Percentiles rank a stretch among this genome's conserved stretches.
phyloP scores from a whole-genome alignment of 139 green algal genomes.

The Coccomyxa sp. region DNA sequence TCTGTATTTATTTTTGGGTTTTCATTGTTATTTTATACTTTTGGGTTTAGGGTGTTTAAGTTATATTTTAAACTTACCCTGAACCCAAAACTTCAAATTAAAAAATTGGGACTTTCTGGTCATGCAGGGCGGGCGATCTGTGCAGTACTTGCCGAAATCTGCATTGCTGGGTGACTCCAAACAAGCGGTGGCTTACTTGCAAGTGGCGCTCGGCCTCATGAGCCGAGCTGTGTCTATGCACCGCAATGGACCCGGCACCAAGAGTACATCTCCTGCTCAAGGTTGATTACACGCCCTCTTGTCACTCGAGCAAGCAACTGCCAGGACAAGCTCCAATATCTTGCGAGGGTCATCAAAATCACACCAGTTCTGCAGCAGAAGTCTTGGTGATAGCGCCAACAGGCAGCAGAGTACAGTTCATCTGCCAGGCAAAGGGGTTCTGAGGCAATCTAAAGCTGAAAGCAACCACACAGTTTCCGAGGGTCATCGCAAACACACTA shows the following conservation, averaged over 20 bases:
- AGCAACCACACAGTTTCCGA: neutral
- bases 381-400: neutral
- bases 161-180: slow-evolving; percentile 11
- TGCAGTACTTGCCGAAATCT: slow-evolving; percentile 8
- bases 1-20: neutral
- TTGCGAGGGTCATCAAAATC: neutral
- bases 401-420: neutral
- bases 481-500: too few relatives aligned
- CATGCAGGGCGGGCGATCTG: neutral
- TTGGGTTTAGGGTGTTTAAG: neutral
- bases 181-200: neutral
- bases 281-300: neutral
- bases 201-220: neutral
- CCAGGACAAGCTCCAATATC: neutral
- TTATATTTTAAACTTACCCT: neutral
- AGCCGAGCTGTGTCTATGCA: neutral
- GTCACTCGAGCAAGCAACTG: neutral
- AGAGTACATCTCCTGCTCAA: neutral
- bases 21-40: neutral
- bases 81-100: neutral
- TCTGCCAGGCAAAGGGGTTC: neutral
- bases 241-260: neutral
- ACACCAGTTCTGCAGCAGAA: neutral
- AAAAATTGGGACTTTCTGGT: neutral
- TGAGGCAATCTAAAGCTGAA: neutral